phyloP scores from a whole-genome alignment of 768 basidiomycete genomes.

The Xanthoconium purpureum region DNA sequence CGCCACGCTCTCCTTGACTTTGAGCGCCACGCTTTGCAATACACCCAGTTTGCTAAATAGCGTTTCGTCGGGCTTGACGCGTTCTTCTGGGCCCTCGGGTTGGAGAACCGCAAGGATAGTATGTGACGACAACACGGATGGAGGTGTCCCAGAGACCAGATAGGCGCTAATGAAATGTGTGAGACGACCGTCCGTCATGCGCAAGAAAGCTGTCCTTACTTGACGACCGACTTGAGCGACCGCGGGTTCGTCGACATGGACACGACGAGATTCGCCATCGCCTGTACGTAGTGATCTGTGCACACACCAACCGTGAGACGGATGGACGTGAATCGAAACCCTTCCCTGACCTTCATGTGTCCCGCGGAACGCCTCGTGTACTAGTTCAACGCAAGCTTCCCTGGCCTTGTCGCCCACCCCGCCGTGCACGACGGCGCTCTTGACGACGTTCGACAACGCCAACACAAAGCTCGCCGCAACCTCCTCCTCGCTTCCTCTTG shows the following conservation, averaged over 20 bases:
- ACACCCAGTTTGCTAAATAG: slow-evolving; percentile 65
- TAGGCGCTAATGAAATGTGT: slow-evolving; percentile 44
- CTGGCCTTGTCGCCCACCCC: slow-evolving; percentile 77
- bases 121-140: slow-evolving; percentile 59
- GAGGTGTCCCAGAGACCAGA: slow-evolving; percentile 65
- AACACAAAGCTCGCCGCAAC: slow-evolving; percentile 73
- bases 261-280: slow-evolving; percentile 59
- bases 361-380: slow-evolving; percentile 76
- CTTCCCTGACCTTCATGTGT: slow-evolving; percentile 52
- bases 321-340: not conserved
- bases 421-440: slow-evolving; percentile 51
- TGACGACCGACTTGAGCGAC: slow-evolving; percentile 60
- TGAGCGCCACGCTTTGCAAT: slow-evolving; percentile 64
- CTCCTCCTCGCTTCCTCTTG: slow-evolving; percentile 59
- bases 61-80: slow-evolving; percentile 29
- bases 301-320: not conserved
- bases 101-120: slow-evolving; percentile 57
- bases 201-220: slow-evolving; percentile 47
- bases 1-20: slow-evolving; percentile 64
- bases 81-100: slow-evolving; percentile 39
- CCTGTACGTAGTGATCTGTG: slow-evolving; percentile 66
- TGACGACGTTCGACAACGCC: slow-evolving; percentile 74
- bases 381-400: slow-evolving; percentile 70
- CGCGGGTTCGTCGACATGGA: slow-evolving; percentile 63
- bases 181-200: not conserved